Percentiles rank a stretch among this genome's conserved stretches.
phyloP scores from a whole-genome alignment of 1,284 basidiomycete species.

The Sanguinoderma infundibulare region DNA sequence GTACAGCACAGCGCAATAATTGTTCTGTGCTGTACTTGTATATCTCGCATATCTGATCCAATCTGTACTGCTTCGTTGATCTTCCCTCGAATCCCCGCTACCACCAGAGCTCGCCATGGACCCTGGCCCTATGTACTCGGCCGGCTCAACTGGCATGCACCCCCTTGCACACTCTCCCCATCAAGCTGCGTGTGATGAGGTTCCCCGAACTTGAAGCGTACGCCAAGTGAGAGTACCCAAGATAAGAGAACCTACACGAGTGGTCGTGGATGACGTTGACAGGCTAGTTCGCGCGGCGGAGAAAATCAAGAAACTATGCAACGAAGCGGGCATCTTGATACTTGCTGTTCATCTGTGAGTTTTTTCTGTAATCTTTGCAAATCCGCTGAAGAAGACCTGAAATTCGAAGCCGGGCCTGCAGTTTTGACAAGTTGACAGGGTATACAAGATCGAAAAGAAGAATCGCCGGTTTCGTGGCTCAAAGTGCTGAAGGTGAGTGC shows the following conservation, averaged over 20 bases:
- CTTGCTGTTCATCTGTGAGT: constrained; percentile 32
- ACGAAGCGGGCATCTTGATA: constrained; percentile 27
- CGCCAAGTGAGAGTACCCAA: constrained; percentile 27
- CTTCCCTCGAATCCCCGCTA: no score
- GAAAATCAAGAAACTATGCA: constrained; percentile 27
- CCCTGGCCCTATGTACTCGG: constrained; percentile 36
- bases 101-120: neutral
- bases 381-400: no score
- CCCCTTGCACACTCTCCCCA: constrained; percentile 34
- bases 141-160: constrained; percentile 40
- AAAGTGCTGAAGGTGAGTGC: constrained; percentile 32
- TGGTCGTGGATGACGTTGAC: constrained; percentile 34
- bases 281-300: constrained; percentile 28
- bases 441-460: constrained; percentile 27
- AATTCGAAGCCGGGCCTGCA: constrained; percentile 4
- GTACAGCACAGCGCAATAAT: no score
- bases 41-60: no score
- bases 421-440: constrained; percentile 36
- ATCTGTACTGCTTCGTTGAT: no score
- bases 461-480: constrained; percentile 32
- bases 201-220: constrained; percentile 38
- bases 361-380: no score
- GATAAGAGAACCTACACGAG: constrained; percentile 30
- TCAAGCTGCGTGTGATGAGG: constrained; percentile 37
- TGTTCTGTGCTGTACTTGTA: no score